Conservation (phyloP, 345 rosid species). For the Lumnitzera racemosa region DNA sequence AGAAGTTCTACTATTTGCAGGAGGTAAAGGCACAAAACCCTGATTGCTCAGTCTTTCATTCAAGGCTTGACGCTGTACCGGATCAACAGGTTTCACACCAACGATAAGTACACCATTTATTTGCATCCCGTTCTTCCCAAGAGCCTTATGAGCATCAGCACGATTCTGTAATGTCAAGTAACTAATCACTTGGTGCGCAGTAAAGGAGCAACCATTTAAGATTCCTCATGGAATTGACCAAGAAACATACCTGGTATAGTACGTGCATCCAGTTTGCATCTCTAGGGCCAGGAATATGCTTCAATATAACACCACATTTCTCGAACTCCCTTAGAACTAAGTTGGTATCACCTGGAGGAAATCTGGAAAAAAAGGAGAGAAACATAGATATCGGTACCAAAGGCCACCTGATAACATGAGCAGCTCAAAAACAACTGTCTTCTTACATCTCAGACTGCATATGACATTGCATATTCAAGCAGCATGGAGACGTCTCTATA, state of each 20-base stretch:
- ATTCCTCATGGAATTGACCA: not conserved
- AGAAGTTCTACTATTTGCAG: conserved; percentile 38
- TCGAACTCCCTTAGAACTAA: conserved; percentile 87
- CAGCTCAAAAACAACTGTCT: too few species aligned
- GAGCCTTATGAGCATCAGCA: conserved; percentile 87
- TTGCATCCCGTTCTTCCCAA: conserved; percentile 80
- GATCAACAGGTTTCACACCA: conserved; percentile 89
- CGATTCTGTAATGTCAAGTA: conserved; percentile 47
- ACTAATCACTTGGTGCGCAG: not conserved
- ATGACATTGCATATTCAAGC: too few species aligned
- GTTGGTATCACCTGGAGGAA: conserved; percentile 85
- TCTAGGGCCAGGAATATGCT: conserved; percentile 92
- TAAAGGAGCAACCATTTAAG: not conserved
- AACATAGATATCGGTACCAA: not conserved
- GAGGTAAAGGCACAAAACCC: conserved; percentile 76
- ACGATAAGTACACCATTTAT: conserved; percentile 72
- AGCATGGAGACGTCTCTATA: too few species aligned
- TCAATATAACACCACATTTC: conserved; percentile 81
- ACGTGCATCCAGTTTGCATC: conserved; percentile 98
- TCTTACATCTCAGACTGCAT: too few species aligned
- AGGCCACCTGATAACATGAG: not conserved
- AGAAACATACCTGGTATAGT: conserved; percentile 61
- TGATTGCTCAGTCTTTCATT: conserved; percentile 66
- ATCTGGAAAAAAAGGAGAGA: conserved; percentile 36
- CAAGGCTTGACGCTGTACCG: conserved; percentile 66